Percentiles rank a stretch among this genome's conserved stretches.
These are phyloP conservation scores for Hyphopichia khmerensis DNA, from an alignment of 1,139 yeast genomes.

Conservation along the genomic window DNA sequence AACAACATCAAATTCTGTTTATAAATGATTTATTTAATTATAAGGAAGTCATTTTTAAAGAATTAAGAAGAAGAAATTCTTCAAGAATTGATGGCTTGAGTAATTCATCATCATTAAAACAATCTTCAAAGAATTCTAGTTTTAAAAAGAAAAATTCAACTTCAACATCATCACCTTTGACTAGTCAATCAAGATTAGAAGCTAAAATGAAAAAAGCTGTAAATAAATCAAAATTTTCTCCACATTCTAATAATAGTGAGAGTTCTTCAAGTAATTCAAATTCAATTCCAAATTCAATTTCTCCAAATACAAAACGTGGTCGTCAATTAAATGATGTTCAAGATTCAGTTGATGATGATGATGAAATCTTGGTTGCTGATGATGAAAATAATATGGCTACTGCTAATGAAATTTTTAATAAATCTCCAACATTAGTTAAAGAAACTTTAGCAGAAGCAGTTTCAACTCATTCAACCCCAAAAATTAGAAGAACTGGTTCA, in stretches of 20 bases:
- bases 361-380: slow-evolving; percentile 1
- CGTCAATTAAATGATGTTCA: neutral
- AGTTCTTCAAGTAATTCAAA: neutral
- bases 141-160: neutral
- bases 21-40: slow-evolving; percentile 61
- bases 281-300: neutral
- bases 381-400: neutral
- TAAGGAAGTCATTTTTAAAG: slow-evolving; percentile 57
- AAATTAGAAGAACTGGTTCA: slow-evolving; percentile 6
- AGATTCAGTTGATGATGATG: neutral
- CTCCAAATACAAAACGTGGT: neutral
- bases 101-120: slow-evolving; percentile 1
- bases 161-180: too few species aligned
- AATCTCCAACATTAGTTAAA: neutral
- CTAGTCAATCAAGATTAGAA: slow-evolving; percentile 26
- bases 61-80: slow-evolving; percentile 41
- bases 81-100: slow-evolving; percentile 9
- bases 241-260: slow-evolving; percentile 2
- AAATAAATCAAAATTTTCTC: slow-evolving; percentile 8
- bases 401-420: neutral
- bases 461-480: slow-evolving; percentile 5
- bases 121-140: neutral
- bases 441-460: slow-evolving; percentile 1
- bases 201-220: slow-evolving; percentile 32
- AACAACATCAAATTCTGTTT: slow-evolving; percentile 54